phyloP scores from a whole-genome alignment of 192 early-diverging fungal genomes.

The Diversispora epigaea region DNA sequence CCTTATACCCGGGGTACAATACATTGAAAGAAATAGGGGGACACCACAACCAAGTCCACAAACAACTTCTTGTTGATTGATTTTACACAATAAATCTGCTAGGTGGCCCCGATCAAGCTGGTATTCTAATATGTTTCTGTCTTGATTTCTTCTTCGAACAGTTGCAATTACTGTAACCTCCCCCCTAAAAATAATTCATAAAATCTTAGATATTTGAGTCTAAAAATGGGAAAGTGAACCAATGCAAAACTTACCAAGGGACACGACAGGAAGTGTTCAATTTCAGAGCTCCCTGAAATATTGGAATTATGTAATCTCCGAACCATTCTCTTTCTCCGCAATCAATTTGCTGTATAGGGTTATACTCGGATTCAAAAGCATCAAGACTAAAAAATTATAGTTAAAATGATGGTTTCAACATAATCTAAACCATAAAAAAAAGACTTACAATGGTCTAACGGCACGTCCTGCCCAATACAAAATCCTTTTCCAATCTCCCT shows the following conservation, averaged over 20 bases:
- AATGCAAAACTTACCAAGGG: conserved; percentile 24
- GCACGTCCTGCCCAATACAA: conserved; percentile 22
- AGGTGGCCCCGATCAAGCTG: too few species aligned
- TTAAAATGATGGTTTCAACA: conserved; percentile 15
- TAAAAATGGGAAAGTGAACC: not conserved
- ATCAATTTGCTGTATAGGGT: not conserved
- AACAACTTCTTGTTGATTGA: too few species aligned
- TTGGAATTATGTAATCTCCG: conserved; percentile 24
- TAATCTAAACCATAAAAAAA: not conserved
- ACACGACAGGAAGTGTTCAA: conserved; percentile 18
- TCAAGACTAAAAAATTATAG: conserved; percentile 25
- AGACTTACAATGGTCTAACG: conserved; percentile 33
- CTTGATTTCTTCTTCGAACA: too few species aligned
- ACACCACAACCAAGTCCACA: too few species aligned
- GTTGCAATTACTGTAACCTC: too few species aligned
- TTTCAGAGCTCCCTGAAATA: conserved; percentile 30
- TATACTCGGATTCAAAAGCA: conserved; percentile 14
- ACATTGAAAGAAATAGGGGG: too few species aligned
- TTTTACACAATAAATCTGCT: too few species aligned
- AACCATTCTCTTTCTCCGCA: conserved; percentile 16
- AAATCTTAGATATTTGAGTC: not conserved
- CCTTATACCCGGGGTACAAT: too few species aligned
- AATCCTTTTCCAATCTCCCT: conserved; percentile 11
- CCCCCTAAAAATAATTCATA: not conserved
- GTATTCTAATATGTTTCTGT: too few species aligned